Percentiles rank a stretch among this genome's conserved stretches.
phyloP scores from a whole-genome alignment of 1,284 basidiomycete species.

The Ustilago shanxiensis region DNA sequence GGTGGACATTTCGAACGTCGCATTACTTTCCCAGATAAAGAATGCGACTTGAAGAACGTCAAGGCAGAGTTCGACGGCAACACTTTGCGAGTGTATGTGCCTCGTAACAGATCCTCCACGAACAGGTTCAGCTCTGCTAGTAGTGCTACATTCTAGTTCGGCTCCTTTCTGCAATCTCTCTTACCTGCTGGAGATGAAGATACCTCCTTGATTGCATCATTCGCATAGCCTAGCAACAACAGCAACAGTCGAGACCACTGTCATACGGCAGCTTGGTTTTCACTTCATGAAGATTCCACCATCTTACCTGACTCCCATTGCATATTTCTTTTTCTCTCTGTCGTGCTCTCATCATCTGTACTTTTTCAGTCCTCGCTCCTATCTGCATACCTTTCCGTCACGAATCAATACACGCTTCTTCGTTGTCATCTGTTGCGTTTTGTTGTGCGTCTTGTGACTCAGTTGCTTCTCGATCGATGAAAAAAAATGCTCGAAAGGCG shows the following conservation, averaged over 20 bases:
- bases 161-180: conserved; percentile 48
- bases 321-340: not conserved
- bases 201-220: no score
- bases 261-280: no score
- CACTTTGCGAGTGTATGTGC: conserved; percentile 47
- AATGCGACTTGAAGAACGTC: conserved; percentile 55
- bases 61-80: conserved; percentile 59
- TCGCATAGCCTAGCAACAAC: conserved; percentile 69
- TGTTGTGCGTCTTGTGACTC: no score
- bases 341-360: conserved; percentile 4
- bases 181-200: no score
- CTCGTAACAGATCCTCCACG: conserved; percentile 11
- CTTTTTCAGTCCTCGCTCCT: conserved; percentile 4
- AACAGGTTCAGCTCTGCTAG: conserved; percentile 39
- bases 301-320: not conserved
- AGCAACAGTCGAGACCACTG: no score
- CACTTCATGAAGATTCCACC: not conserved
- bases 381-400: not conserved
- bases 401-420: no score
- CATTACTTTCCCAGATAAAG: conserved; percentile 59
- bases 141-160: conserved; percentile 72
- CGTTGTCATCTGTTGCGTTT: no score
- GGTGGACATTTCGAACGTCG: conserved; percentile 64
- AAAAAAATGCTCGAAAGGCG: no score
- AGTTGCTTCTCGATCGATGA: no score